Evolutionary conservation across 1,284 basidiomycete species (phyloP), one percentile per base, ranked within the genome.

Genomic region (Anthracocystis panici-leucophaei): DNA sequence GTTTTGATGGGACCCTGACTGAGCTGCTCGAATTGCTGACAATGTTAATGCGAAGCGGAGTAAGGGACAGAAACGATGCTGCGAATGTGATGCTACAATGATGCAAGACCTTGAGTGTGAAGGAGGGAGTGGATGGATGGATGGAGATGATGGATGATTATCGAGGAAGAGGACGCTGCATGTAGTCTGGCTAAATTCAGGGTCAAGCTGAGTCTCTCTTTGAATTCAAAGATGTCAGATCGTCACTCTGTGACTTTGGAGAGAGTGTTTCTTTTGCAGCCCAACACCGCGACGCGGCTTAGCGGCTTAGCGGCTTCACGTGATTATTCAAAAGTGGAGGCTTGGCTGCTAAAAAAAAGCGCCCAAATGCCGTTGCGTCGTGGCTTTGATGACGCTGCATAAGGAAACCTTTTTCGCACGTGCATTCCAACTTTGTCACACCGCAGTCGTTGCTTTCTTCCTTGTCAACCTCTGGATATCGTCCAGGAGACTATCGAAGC

Each of bases 231-330:
- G 41, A 41, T 57, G 56, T 57, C 12, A 57, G 46, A 57, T 57
- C 41, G 8, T 48, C 55, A 25, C 45, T 31, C 27, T 54, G 18
- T 10, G 14, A 6, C 1, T 27, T n/a, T 21, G 41, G 5, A n/a
- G 31, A 40, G 54, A 49, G 53, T 62, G 46, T 63, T 55, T 64
- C 48, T 42, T 52, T 35, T 20, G 21, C 23, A 49, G 49, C 38
- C 18, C 63, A 75, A 75, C 66, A 75, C 72, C 72, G 72, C 66
- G 72, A 69, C 72, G 72, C 66, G 66, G 63, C 49, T 38, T 20
- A 35, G 45, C 29, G 7, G 42, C 51, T 67, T 73, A 35, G 45
- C 29, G 7, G 42, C 51, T 67, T 73, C 70, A 73, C 70, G 70
- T 73, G 70, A 73, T 72, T 54, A n/a, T 40, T 18, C n/a, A 16